Conservation (phyloP, 257 asterid genomes). For the Ajuga chamaepitys region DNA sequence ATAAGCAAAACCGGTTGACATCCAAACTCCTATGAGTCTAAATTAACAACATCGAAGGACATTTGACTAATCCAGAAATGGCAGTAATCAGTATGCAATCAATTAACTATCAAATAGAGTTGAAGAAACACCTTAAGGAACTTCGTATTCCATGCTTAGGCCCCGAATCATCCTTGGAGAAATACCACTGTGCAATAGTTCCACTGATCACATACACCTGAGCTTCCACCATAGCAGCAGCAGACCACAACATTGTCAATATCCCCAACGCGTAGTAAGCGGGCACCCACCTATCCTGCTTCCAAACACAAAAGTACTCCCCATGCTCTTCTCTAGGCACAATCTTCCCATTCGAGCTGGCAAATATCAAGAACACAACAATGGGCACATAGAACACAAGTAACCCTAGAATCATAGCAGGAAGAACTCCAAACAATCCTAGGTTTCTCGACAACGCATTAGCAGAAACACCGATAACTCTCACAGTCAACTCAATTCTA, state of each 20-base stretch:
- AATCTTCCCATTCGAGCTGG: constrained; percentile 68
- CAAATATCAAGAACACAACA: constrained; percentile 67
- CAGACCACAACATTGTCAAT: constrained; percentile 93
- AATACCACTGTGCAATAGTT: constrained; percentile 91
- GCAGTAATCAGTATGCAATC: not conserved
- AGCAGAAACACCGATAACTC: constrained; percentile 66
- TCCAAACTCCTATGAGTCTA: not conserved
- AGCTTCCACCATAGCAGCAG: constrained; percentile 82
- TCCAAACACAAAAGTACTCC: constrained; percentile 73
- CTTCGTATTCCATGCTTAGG: constrained; percentile 73
- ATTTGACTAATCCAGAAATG: not conserved
- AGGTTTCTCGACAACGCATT: constrained; percentile 62
- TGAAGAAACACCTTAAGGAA: constrained; percentile 58
- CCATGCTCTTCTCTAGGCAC: constrained; percentile 61
- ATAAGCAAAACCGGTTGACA: not conserved
- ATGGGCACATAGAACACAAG: constrained; percentile 64
- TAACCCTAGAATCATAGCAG: constrained; percentile 52
- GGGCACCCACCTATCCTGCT: constrained; percentile 91
- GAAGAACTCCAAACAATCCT: constrained; percentile 74
- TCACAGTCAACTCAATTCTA: constrained; percentile 88
- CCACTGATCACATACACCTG: constrained; percentile 89
- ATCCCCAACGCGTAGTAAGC: constrained; percentile 77
- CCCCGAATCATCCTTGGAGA: constrained; percentile 59
- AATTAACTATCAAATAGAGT: constrained; percentile 1
- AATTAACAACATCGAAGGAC: not conserved